Evolutionary conservation across 805 yeast species (phyloP).

Genomic region (Torulaspora quercuum): DNA sequence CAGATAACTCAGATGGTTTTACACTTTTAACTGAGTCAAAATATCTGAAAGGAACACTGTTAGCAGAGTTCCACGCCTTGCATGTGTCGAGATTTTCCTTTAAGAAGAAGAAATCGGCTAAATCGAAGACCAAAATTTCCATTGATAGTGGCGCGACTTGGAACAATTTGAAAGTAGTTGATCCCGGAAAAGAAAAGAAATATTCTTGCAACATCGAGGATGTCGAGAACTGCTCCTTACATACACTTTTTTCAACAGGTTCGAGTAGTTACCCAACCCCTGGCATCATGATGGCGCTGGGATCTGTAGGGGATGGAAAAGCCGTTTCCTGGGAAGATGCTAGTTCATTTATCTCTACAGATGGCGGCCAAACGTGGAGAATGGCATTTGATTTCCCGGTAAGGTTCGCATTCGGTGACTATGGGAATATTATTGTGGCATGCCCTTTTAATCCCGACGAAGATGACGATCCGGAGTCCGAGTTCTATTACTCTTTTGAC

Average conservation of each 20-base stretch:
- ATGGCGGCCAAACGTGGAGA: conserved; percentile 76
- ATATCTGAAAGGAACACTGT: conserved; percentile 25
- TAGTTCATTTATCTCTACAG: conserved; percentile 62
- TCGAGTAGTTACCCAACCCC: conserved; percentile 53
- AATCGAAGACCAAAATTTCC: conserved; percentile 41
- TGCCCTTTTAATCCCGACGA: conserved; percentile 43
- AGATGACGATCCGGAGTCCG: conserved; percentile 38
- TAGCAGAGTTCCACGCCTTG: conserved; percentile 13
- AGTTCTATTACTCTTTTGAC: conserved; percentile 56
- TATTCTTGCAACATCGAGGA: conserved; percentile 32
- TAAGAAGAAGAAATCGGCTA: conserved; percentile 3
- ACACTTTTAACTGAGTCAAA: conserved; percentile 8
- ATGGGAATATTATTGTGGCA: conserved; percentile 69
- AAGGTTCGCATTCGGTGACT: conserved; percentile 64
- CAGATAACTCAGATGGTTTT: conserved; percentile 10
- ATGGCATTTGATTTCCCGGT: conserved; percentile 51
- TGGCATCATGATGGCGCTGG: conserved; percentile 39
- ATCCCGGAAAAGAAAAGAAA: conserved; percentile 38
- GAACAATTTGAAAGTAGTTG: conserved; percentile 45
- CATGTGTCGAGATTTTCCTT: neutral
- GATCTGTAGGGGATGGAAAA: conserved; percentile 21
- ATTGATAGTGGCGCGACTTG: conserved; percentile 54
- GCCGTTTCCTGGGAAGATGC: conserved; percentile 7
- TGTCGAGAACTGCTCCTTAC: conserved; percentile 49
- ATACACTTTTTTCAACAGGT: conserved; percentile 38